phyloP scores from a whole-genome alignment of 2,329 filamentous ascomycete species.

The Paramyrothecium sp. region DNA sequence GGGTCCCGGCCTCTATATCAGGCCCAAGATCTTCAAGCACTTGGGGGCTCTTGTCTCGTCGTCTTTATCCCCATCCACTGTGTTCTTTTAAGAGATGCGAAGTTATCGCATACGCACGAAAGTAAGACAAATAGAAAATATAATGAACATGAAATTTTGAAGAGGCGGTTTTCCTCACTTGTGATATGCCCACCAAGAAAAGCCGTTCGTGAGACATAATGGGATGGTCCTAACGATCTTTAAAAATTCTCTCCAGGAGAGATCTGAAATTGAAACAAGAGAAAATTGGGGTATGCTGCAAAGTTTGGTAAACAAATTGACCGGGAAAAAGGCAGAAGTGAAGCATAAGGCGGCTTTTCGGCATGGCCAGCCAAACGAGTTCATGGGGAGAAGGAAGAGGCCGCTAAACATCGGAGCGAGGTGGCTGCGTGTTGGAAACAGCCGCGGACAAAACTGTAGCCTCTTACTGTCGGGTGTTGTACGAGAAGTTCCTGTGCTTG shows the following conservation, averaged over 20 bases:
- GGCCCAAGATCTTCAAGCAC: too few species aligned
- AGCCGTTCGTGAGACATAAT: too few species aligned
- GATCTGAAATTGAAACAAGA: slow-evolving; percentile 15
- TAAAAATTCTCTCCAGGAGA: not conserved
- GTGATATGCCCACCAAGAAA: too few species aligned
- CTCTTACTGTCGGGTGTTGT: slow-evolving; percentile 29
- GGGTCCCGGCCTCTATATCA: too few species aligned
- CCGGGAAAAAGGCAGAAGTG: slow-evolving; percentile 17
- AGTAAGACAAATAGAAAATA: not conserved
- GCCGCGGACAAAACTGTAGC: too few species aligned
- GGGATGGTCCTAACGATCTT: too few species aligned
- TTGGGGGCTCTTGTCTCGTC: too few species aligned
- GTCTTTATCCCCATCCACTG: too few species aligned
- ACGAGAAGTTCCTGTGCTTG: slow-evolving; percentile 49
- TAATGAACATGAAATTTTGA: not conserved
- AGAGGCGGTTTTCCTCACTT: not conserved
- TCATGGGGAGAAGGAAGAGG: slow-evolving; percentile 4
- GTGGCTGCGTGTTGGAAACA: too few species aligned
- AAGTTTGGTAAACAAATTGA: slow-evolving; percentile 22
- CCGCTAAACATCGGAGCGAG: too few species aligned
- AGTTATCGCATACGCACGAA: not conserved
- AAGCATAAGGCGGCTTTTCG: slow-evolving; percentile 5
- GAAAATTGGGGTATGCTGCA: slow-evolving; percentile 34
- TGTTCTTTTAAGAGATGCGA: too few species aligned
- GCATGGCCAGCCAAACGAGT: too few species aligned